Percentiles rank a stretch among this genome's conserved stretches.
These are phyloP conservation scores for Rhodotorula sp. DNA, from an alignment of 1,284 basidiomycete species.

Conservation along the genomic window DNA sequence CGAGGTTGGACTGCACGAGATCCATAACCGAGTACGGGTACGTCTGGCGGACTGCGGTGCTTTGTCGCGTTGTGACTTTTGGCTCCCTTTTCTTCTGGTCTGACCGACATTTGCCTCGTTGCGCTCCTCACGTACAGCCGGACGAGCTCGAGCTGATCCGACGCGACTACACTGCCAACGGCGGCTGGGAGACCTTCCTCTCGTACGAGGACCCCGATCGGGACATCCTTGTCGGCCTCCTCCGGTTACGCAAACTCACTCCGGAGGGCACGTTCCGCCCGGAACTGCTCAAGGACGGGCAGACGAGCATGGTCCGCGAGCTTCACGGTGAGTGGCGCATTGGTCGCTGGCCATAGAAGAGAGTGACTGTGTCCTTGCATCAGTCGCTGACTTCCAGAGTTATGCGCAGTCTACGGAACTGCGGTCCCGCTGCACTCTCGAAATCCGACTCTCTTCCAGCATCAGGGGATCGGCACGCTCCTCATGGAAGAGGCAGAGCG, in stretches of 20 bases:
- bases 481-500: slow-evolving; percentile 99
- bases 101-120: background rate
- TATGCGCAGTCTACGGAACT: slow-evolving; percentile 89
- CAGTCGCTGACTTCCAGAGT: no score
- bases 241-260: slow-evolving; percentile 83
- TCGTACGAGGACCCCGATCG: slow-evolving; percentile 97
- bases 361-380: background rate
- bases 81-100: background rate
- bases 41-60: background rate
- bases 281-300: slow-evolving; percentile 69
- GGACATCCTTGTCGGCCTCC: slow-evolving; percentile 91
- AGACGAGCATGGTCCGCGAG: slow-evolving; percentile 89
- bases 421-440: slow-evolving; percentile 95
- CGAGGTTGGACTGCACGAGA: slow-evolving; percentile 98
- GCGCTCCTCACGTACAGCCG: slow-evolving; percentile 57
- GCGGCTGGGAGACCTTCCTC: slow-evolving; percentile 98
- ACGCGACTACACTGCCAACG: slow-evolving; percentile 91
- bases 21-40: slow-evolving; percentile 80
- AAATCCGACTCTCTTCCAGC: slow-evolving; percentile 91
- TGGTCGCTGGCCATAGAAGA: no score
- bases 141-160: slow-evolving; percentile 95
- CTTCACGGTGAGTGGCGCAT: slow-evolving; percentile 51
- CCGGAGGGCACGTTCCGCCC: slow-evolving; percentile 94
- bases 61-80: no score
- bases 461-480: slow-evolving; percentile 95